A percentile compares a stretch with the other conserved stretches of the same genome.
phyloP scores from a whole-genome alignment of 371 early-diverging fungal genomes.

The Funneliformis caledonium region DNA sequence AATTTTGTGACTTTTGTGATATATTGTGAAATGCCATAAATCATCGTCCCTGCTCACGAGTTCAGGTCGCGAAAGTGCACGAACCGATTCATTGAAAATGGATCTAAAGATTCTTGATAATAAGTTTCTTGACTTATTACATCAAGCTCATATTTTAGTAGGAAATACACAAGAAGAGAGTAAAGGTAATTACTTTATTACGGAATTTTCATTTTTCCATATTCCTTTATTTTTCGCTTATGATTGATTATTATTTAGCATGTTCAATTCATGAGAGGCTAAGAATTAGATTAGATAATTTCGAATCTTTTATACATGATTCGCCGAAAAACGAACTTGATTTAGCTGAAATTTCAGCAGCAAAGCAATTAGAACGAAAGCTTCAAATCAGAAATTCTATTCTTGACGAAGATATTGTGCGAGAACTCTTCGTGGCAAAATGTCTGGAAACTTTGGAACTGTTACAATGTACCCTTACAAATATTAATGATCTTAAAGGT shows the following conservation, averaged over 20 bases:
- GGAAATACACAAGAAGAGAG: background rate
- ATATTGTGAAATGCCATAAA: no score
- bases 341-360: background rate
- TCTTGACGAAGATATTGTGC: background rate
- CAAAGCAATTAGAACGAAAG: background rate
- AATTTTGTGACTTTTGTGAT: no score
- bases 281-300: background rate
- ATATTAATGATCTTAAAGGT: slow-evolving; percentile 38
- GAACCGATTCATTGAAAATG: background rate
- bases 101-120: slow-evolving; percentile 11
- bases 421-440: slow-evolving; percentile 10
- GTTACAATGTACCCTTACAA: background rate
- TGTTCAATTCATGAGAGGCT: background rate
- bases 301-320: background rate
- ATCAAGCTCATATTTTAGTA: slow-evolving; percentile 15
- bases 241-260: background rate
- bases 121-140: slow-evolving; percentile 13
- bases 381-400: background rate
- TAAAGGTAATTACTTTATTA: background rate
- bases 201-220: background rate
- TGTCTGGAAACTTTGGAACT: slow-evolving; percentile 23
- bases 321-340: background rate
- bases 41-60: no score
- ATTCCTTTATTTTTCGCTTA: background rate
- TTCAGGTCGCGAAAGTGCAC: no score